Conservation (phyloP, 768 basidiomycete genomes). For the Pisolithus marmoratus region DNA sequence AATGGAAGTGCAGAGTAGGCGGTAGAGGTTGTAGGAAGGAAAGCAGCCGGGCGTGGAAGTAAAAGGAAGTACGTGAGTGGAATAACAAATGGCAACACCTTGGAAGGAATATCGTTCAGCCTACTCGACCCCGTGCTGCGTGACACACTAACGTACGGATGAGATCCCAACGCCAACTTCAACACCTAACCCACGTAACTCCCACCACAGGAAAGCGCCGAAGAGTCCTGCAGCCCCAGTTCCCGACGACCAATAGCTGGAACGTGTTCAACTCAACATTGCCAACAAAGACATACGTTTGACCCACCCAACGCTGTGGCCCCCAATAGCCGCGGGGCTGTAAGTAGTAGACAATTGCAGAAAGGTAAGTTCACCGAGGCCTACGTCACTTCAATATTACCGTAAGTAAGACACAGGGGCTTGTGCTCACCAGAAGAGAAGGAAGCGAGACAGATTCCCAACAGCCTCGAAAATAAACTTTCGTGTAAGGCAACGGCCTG, state of each 20-base stretch:
- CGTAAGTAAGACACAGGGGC: not conserved
- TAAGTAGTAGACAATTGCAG: conserved; percentile 87
- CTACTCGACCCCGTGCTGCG: not conserved
- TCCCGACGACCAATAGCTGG: conserved; percentile 86
- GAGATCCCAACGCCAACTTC: conserved; percentile 77
- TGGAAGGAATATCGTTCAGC: conserved; percentile 1
- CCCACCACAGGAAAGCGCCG: conserved; percentile 95
- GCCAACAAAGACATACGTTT: not conserved
- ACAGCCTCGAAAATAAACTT: conserved; percentile 56
- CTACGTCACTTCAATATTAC: conserved; percentile 31
- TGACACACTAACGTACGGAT: conserved; percentile 45
- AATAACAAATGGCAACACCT: conserved; percentile 81
- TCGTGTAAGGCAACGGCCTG: conserved; percentile 78
- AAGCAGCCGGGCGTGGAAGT: conserved; percentile 56
- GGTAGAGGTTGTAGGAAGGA: conserved; percentile 36
- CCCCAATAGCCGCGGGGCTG: conserved; percentile 61
- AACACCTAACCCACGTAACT: conserved; percentile 80
- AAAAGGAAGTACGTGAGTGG: conserved; percentile 73
- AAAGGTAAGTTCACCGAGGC: conserved; percentile 92
- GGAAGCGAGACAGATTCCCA: conserved; percentile 79
- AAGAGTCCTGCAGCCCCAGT: conserved; percentile 93
- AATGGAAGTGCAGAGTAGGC: conserved; percentile 35
- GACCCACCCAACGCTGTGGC: conserved; percentile 74
- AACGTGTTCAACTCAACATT: not conserved
- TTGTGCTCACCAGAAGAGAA: conserved; percentile 68